Evolutionary conservation across 768 basidiomycete species (phyloP), one percentile per base, ranked within the genome.

Genomic region (Suillus alpinus): DNA sequence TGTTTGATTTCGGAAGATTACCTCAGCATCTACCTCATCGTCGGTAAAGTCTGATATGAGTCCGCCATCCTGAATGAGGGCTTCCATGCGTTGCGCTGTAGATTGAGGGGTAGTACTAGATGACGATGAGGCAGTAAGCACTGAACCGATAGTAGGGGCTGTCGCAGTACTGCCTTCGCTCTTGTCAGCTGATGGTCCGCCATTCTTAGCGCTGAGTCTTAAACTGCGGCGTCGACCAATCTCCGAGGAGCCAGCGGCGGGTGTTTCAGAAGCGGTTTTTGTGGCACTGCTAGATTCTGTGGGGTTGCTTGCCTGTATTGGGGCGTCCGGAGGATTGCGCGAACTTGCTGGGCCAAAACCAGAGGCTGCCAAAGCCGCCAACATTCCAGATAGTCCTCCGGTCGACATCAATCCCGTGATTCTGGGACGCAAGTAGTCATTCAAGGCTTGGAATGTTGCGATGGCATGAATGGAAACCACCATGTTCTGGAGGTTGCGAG

Each of bases 401-500:
- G 82, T 78, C 9, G 82, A 81, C 56, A 89, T 71, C 26, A 91
- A 71, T 0, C 92, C 92, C 6, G 93, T 80, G 36, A 97, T 88
- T 4, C 94, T 85, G 29, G 96, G 96, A 1, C 94, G 89, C 13
- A 98, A 84, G 72, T 98, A 99, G 72, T 97, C 95, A 68, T 97
- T 93, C 34, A 98, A 82, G 1, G 96, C 95, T 72, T 97, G 94
- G 83, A 98, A 94, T 1, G 95, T 98, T 1, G 97, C 96, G 63
- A 98, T 97, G 6, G 95, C 96, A 70, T 98, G 96, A 62, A 98
- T 98, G 7, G 95, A 98, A 23, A 98, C 92, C 41, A 94, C 92
- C 69, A 98, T 92, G 66, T 93, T 95, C 68, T 90, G 90, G 37
- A 92, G 77, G 69, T 84, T 89, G 58, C 89, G 86, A 18, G 97